Base-by-base conservation (phyloP, 225 moss, liverwort and hornwort species). In the Pseudoscleropodium purum region DNA sequence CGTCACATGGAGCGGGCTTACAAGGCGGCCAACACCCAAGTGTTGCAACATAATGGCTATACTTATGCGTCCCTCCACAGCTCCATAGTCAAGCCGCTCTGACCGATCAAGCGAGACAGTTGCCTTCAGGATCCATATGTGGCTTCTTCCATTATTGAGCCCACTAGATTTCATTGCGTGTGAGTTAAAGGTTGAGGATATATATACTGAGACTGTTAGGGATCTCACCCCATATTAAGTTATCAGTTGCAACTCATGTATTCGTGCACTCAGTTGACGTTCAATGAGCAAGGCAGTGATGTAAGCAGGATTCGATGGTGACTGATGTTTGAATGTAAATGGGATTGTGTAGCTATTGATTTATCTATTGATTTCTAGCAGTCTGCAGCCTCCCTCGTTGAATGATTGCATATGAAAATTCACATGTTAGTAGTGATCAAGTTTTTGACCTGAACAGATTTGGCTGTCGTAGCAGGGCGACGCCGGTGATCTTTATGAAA, bases 21-120 rank as follows among this genome's bases (percentile, higher is more conserved):
- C 88, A 92, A 91, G 84, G 90, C 91, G 73, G 96, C 95, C 31
- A 93, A 95, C 88, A 91, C 91, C 73, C 95, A 95, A 87, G 92
- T 96, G 76, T 31, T 96, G 85, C 92, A 91, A 56, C 89, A 57
- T 15, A 84, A 75, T 61, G 96, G 95, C 78, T 93, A 92, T 89
- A 49, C 65, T 61, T 94, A 94, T 15, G 88, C 61, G 7, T 93
- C 93, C 11, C 90, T 91, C 30, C 68, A 86, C 37, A 91, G 70
- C 76, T 92, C 87, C 26, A 23, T 88, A 5, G 93, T 96, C 85
- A 92, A 91, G 89, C 93, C 90, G 18, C 67, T 90, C 73, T 89
- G 43, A 81, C 30, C 39, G 34, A 67, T 14, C n/a, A 19, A 47
- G 41, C 54, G 27, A 63, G 47, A 64, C 19, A 29, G 29, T 41